phyloP scores from a whole-genome alignment of 1,139 yeast genomes.

The Protomyces inundatus region DNA sequence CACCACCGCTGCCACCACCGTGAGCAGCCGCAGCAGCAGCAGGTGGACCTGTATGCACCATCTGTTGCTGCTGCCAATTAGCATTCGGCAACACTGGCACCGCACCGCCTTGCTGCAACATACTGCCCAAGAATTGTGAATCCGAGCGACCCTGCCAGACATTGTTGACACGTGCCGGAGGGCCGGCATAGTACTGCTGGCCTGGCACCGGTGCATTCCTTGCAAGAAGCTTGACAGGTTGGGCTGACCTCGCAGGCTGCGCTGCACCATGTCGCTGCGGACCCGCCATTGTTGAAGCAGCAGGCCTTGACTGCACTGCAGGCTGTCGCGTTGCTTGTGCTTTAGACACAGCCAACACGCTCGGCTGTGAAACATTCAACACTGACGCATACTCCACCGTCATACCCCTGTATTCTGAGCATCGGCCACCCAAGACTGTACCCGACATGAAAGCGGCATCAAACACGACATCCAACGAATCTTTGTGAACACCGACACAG shows the following conservation, averaged over 20 bases:
- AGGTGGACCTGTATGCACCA: not conserved
- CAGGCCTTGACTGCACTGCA: not conserved
- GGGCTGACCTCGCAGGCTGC: not conserved
- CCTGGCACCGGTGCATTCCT: conserved; percentile 4
- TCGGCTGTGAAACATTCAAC: conserved; percentile 61
- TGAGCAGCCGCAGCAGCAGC: not conserved
- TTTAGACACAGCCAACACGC: conserved; percentile 26
- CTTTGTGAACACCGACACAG: conserved; percentile 66
- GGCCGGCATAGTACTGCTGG: conserved; percentile 11
- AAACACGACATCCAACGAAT: conserved; percentile 64
- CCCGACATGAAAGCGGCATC: conserved; percentile 82
- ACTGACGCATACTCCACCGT: conserved; percentile 77
- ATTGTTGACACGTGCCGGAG: not conserved
- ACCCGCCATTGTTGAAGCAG: not conserved
- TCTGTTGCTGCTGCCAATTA: not conserved
- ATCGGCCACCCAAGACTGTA: conserved; percentile 69
- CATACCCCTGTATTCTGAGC: conserved; percentile 73
- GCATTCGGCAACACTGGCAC: not conserved
- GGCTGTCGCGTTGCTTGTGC: conserved; percentile 6
- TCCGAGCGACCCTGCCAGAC: conserved; percentile 18
- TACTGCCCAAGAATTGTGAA: conserved; percentile 11
- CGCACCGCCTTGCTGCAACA: conserved; percentile 1
- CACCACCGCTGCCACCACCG: not conserved
- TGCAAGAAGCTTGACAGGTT: conserved; percentile 1
- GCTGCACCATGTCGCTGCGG: not conserved